These are phyloP conservation scores for Citrullus colocynthis DNA, from an alignment of 306 rosid genomes.

Conservation along the genomic window DNA sequence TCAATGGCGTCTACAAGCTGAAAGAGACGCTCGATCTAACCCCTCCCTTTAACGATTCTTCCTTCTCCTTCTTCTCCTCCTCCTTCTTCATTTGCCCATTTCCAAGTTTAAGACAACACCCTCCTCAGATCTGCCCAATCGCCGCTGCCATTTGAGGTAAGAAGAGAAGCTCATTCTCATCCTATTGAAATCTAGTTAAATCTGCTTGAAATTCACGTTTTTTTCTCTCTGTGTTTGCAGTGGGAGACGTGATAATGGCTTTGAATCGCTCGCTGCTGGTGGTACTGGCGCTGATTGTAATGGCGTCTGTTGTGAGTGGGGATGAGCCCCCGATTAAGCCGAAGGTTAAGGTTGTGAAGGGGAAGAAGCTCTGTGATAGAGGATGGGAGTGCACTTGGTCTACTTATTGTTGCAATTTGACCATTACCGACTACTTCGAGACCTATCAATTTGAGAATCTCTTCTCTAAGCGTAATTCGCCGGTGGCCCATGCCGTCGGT, in stretches of 20 bases:
- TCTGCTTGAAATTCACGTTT: neutral
- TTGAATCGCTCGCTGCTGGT: constrained; percentile 8
- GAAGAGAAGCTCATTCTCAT: neutral
- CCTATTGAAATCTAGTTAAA: neutral
- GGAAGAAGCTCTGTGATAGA: constrained; percentile 54
- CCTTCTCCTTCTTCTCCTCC: neutral
- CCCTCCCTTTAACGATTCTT: neutral
- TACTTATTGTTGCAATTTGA: constrained; percentile 56
- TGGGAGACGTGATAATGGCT: constrained; percentile 1
- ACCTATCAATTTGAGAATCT: constrained; percentile 81
- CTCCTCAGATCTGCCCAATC: constrained; percentile 9
- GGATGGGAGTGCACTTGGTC: constrained; percentile 93
- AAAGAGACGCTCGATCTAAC: constrained; percentile 23
- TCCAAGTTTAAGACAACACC: neutral
- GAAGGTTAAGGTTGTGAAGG: constrained; percentile 40
- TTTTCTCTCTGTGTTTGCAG: neutral
- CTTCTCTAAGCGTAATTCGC: constrained; percentile 59
- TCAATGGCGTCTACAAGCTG: neutral
- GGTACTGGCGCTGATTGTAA: constrained; percentile 8
- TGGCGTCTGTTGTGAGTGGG: constrained; percentile 15
- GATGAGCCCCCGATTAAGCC: constrained; percentile 19
- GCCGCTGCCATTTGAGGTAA: constrained; percentile 2
- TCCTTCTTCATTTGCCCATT: neutral
- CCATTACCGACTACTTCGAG: constrained; percentile 56
- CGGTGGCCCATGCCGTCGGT: constrained; percentile 72